Conservation (phyloP, 2,329 filamentous ascomycete genomes). For the Penicillium polonicum region DNA sequence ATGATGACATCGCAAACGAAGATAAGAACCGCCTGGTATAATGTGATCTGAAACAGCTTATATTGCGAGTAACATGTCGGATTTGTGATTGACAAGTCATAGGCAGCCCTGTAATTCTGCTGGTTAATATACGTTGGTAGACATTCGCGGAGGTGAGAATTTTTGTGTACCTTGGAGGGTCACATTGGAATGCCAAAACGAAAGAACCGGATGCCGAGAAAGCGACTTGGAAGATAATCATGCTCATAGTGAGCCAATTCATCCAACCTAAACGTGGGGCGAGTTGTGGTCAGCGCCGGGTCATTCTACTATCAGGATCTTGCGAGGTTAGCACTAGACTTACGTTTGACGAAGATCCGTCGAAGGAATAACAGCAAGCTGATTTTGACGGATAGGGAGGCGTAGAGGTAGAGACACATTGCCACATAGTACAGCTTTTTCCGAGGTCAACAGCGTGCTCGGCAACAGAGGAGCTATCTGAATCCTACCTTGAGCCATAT, state of each 20-base stretch:
- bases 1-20: conserved; percentile 9
- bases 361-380: conserved; percentile 9
- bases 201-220: conserved; percentile 8
- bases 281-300: neutral
- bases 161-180: conserved; percentile 2
- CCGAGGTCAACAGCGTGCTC: neutral
- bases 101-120: neutral
- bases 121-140: neutral
- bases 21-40: conserved; percentile 12
- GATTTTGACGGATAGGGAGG: conserved; percentile 3
- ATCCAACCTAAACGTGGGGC: conserved; percentile 1
- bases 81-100: neutral
- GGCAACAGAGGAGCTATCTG: neutral
- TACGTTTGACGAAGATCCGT: conserved; percentile 9
- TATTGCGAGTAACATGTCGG: conserved; percentile 5
- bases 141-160: neutral
- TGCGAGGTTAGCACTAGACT: neutral
- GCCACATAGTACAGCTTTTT: conserved; percentile 11
- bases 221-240: conserved; percentile 5
- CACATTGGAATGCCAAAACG: conserved; percentile 8
- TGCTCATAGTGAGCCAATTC: conserved; percentile 3
- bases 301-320: neutral
- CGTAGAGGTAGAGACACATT: conserved; percentile 11
- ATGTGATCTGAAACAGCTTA: conserved; percentile 5
- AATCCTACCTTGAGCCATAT: conserved; percentile 9